These are phyloP conservation scores for Aspergillus ochraceus DNA, from an alignment of 2,329 filamentous ascomycete species.

Conservation along the genomic window DNA sequence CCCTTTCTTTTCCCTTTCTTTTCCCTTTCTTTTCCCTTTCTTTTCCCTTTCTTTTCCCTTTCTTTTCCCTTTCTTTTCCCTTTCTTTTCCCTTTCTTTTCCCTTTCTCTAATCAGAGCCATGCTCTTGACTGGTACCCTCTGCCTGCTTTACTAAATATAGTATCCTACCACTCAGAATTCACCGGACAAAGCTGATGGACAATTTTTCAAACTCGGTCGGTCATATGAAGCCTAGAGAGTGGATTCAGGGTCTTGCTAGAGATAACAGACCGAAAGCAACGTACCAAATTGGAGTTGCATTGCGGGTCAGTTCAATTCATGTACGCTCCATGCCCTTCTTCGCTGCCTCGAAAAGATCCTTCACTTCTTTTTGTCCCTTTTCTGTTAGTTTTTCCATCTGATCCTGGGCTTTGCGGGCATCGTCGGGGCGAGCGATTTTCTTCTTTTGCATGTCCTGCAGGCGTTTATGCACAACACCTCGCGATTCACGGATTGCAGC, in stretches of 20 bases:
- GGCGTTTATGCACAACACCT: conserved; percentile 45
- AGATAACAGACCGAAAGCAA: neutral
- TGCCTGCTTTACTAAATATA: neutral
- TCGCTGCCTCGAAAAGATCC: conserved; percentile 45
- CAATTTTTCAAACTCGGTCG: neutral
- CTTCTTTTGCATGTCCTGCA: conserved; percentile 46
- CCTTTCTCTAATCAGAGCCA: neutral
- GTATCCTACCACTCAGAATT: neutral
- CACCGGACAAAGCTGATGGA: neutral
- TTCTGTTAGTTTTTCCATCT: conserved; percentile 49
- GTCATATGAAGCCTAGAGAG: neutral
- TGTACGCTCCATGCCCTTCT: conserved; percentile 38
- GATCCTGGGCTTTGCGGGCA: conserved; percentile 46
- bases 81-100: neutral
- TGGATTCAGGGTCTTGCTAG: neutral
- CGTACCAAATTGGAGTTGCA: neutral
- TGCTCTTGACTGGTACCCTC: neutral
- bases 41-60: too few species aligned
- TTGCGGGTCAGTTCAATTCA: conserved; percentile 12
- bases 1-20: neutral
- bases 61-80: too few species aligned
- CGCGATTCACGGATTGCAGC: conserved; percentile 43
- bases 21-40: neutral
- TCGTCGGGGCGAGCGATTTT: conserved; percentile 47
- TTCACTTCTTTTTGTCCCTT: conserved; percentile 49